A percentile compares a stretch with the other conserved stretches of the same genome.
phyloP scores from a whole-genome alignment of 345 rosid genomes.

The Boechera retrofracta region DNA sequence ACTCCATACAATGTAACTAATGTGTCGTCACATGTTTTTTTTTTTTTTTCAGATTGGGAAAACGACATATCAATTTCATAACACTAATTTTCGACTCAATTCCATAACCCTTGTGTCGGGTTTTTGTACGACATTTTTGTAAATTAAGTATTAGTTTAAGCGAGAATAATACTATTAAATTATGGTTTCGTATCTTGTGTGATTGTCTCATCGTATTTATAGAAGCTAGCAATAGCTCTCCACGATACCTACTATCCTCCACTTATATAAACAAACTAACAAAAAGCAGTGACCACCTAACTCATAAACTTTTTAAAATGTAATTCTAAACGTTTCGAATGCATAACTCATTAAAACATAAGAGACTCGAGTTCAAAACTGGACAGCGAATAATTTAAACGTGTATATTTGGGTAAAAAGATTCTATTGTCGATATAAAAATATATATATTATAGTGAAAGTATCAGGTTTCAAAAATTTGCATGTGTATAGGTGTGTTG shows the following conservation, averaged over 20 bases:
- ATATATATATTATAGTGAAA: not conserved
- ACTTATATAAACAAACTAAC: conserved; percentile 20
- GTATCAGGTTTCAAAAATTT: no score
- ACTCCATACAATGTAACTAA: conserved; percentile 30
- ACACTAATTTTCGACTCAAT: conserved; percentile 18
- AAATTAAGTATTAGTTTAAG: conserved; percentile 24
- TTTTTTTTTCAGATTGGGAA: conserved; percentile 10
- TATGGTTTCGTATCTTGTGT: conserved; percentile 31
- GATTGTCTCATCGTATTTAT: conserved; percentile 38
- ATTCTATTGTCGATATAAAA: no score
- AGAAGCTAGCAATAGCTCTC: conserved; percentile 25
- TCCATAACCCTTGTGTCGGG: conserved; percentile 36
- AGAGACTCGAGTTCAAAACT: conserved; percentile 1
- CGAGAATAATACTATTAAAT: not conserved
- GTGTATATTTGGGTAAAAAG: conserved; percentile 17
- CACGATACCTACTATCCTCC: conserved; percentile 26
- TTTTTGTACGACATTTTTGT: conserved; percentile 16
- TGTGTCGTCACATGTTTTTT: conserved; percentile 36
- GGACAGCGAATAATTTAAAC: conserved; percentile 14
- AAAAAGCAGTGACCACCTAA: conserved; percentile 30
- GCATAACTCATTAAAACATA: conserved; percentile 7
- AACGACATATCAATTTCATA: conserved; percentile 32
- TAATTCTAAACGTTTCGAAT: conserved; percentile 29
- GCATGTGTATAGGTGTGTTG: no score
- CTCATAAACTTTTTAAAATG: not conserved